Evolutionary conservation across 1,284 basidiomycete species (phyloP), one percentile per base, ranked within the genome.

Genomic region (Melampsora larici-populina): DNA sequence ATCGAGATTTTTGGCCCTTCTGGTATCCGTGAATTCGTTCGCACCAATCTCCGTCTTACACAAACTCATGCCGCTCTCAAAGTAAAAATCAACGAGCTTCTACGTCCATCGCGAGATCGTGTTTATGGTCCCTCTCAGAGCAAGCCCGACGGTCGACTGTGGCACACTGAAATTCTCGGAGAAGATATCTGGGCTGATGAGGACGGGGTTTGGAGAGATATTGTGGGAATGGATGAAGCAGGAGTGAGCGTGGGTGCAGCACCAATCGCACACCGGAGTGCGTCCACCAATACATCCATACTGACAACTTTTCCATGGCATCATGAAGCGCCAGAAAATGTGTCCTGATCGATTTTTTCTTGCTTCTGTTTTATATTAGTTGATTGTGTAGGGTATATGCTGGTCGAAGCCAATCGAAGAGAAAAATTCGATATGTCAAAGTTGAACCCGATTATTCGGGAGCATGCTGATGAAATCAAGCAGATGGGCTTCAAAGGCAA

Each of bases 1-100:
- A 85, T 95, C 60, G 89, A 94, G 78, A 88, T 96, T 46, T 95
- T 90, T 81, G 93, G 93, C 0, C 93, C 93, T 0, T 88, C 88
- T 2, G 93, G 93, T 15, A 85, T 95, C n/a, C 89, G 94, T 55
- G 85, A 86, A 31, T 90, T 95, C 83, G 85, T 96, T 26, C 89
- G 94, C 48, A 88, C 88, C 49, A 89, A 88, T 60, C 86, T 95
- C 78, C 86, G 87, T 51, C 87, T 92, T 83, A 94, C 93, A 0
- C 85, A 88, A 60, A 89, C 89, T 3, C 87, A 85, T 49, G 88
- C 90, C 1, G 85, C 87, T 0, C 89, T 90, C 36, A 88, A 87
- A 17, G 95, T 90, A 81, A 88, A 87, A 24, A 91, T 94, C 0
- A 92, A 96, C 83, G 94, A 96, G 83, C 87, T 96, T 0, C 85